Percentiles rank a stretch among this genome's conserved stretches.
phyloP scores from a whole-genome alignment of 306 rosid species.

The Acacia crassicarpa region DNA sequence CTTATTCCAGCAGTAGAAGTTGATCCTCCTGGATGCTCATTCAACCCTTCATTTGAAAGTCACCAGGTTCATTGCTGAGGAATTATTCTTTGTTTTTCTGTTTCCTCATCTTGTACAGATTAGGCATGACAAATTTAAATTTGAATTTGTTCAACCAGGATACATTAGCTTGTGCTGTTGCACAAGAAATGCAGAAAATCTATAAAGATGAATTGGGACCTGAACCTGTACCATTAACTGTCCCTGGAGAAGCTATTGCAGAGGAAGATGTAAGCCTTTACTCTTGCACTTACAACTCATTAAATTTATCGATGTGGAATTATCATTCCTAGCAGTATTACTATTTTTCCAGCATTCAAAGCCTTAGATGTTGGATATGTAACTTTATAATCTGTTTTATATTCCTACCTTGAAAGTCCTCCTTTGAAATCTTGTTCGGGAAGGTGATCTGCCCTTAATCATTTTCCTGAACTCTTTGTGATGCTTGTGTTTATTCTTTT shows the following conservation, averaged over 20 bases:
- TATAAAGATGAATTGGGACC: slow-evolving; percentile 91
- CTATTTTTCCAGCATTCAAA: background rate
- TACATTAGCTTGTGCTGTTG: slow-evolving; percentile 77
- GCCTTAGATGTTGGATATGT: background rate
- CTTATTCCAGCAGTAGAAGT: slow-evolving; percentile 90
- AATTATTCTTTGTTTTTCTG: background rate
- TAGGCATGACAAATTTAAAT: background rate
- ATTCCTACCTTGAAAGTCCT: background rate
- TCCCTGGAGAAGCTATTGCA: slow-evolving; percentile 66
- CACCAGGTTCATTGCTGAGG: slow-evolving; percentile 68
- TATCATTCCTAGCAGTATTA: background rate
- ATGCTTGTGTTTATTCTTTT: background rate
- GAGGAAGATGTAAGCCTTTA: slow-evolving; percentile 82
- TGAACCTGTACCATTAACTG: slow-evolving; percentile 83
- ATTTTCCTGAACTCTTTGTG: background rate
- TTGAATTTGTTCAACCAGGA: slow-evolving; percentile 61
- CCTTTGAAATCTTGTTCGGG: background rate
- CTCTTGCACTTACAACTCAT: slow-evolving; percentile 1
- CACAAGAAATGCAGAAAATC: slow-evolving; percentile 87
- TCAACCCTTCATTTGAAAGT: slow-evolving; percentile 75
- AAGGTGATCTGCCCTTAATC: background rate
- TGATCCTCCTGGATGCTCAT: slow-evolving; percentile 91
- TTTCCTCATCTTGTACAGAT: slow-evolving; percentile 1
- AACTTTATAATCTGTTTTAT: background rate
- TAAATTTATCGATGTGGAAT: background rate